Base-by-base conservation (phyloP, 1,139 yeast species). In the Blastobotrys serpentis region DNA sequence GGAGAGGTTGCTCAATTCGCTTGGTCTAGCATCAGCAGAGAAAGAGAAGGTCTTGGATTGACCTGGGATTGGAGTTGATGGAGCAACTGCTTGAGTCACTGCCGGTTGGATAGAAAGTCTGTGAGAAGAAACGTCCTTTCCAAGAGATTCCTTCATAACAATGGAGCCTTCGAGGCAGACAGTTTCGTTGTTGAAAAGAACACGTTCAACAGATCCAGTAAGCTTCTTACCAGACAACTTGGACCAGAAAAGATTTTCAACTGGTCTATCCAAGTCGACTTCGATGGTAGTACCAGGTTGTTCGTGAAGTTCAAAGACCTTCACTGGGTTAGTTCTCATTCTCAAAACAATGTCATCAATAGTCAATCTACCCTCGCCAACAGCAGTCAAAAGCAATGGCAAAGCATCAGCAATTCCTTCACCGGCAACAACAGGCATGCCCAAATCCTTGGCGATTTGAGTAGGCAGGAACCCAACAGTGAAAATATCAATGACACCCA, bases 131-230 rank as follows among this genome's bases (percentile, higher is more conserved):
- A 65, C 60, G 50, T 67, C 68, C 44, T 56, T 73, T 56, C 97
- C 97, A 44, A 74, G 66, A 29, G 85, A 83, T 56, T 73, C 76
- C 19, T 68, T 63, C 46, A 77, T 75, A 55, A 85, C 74, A 45
- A 87, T 70, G 51, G 78, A 78, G 57, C 96, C 96, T 65, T 90
- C 96, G 58, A 89, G 77, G 56, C 88, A 84, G 52, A 84, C 87
- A 50, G 96, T 86, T 65, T 83, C 83, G 54, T 81, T 84, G 57
- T 82, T 81, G 67, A 86, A 75, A 55, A 83, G 77, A 47, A 92
- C 98, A 66, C 98, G 81, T 70, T 88, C 96, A 61, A 92, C 84
- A 58, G 87, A 82, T 54, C 97, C 98, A 54, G 72, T 75, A 63
- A 86, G 73, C 57, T 73, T 71, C 61, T 72, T 69, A 48, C 19